Evolutionary conservation across 768 basidiomycete genomes (phyloP).

Genomic region (Panaeolus papilionaceus): DNA sequence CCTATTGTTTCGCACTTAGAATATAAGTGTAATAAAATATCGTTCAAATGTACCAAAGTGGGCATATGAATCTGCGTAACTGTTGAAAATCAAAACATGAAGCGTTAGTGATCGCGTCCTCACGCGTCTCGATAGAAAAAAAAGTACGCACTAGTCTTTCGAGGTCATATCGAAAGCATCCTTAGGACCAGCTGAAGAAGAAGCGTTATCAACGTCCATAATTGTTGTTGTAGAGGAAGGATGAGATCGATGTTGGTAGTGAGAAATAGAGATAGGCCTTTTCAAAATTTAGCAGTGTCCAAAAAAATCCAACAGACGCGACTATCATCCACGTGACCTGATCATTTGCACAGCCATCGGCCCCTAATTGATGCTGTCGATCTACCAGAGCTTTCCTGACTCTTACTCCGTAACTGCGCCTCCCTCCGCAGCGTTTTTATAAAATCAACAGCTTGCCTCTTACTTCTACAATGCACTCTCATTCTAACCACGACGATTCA

Average conservation of each 20-base stretch:
- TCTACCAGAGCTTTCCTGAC: neutral
- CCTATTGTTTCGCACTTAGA: slow-evolving; percentile 51
- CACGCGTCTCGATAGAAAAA: slow-evolving; percentile 35
- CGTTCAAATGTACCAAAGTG: slow-evolving; percentile 72
- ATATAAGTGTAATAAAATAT: slow-evolving; percentile 16
- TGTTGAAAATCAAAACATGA: slow-evolving; percentile 45
- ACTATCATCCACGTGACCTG: neutral
- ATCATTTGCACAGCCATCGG: slow-evolving; percentile 13
- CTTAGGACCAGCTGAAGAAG: slow-evolving; percentile 32
- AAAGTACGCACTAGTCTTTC: slow-evolving; percentile 77
- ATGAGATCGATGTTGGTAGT: neutral
- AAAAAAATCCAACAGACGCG: slow-evolving; percentile 16
- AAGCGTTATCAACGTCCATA: slow-evolving; percentile 32
- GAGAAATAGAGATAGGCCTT: neutral
- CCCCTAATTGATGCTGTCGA: slow-evolving; percentile 12
- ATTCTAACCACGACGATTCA: slow-evolving; percentile 9
- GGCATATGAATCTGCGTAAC: slow-evolving; percentile 96
- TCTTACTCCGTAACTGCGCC: neutral
- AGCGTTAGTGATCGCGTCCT: slow-evolving; percentile 26
- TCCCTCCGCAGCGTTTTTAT: neutral
- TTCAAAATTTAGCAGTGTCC: neutral
- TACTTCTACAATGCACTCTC: slow-evolving; percentile 1
- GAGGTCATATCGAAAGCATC: slow-evolving; percentile 73
- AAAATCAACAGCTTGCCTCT: neutral
- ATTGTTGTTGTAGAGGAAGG: neutral